These are phyloP conservation scores for Echinosophora koreensis DNA, from an alignment of 306 rosid species.

Conservation along the genomic window DNA sequence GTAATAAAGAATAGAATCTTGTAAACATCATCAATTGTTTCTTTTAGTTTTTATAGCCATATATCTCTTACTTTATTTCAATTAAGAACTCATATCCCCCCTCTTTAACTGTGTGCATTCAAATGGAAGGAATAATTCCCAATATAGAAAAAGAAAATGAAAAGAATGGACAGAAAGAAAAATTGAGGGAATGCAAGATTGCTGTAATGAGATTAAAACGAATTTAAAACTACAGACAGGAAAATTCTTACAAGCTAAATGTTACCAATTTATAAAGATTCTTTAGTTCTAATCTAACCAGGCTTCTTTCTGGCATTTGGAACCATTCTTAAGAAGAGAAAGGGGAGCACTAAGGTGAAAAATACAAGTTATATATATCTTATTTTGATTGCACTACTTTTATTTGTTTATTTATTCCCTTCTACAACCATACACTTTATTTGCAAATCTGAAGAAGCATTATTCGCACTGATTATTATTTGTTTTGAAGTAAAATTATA, in stretches of 20 bases:
- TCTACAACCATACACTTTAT: constrained; percentile 44
- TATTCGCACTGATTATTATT: constrained; percentile 32
- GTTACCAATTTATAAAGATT: constrained; percentile 17
- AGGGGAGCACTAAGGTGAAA: constrained; percentile 13
- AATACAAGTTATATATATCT: constrained; percentile 1
- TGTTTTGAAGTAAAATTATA: background rate
- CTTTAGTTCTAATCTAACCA: constrained; percentile 2
- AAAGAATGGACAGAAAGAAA: constrained; percentile 44
- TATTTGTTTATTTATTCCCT: constrained; percentile 23
- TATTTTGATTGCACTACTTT: constrained; percentile 25
- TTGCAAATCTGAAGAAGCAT: constrained; percentile 31
- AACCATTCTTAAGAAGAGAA: background rate
- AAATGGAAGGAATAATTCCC: constrained; percentile 51
- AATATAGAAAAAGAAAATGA: constrained; percentile 5
- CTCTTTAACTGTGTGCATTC: background rate
- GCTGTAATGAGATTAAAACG: constrained; percentile 10
- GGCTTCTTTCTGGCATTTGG: constrained; percentile 13
- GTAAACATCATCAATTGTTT: background rate
- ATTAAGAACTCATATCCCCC: too few species aligned
- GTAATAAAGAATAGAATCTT: constrained; percentile 27
- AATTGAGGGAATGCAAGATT: constrained; percentile 9
- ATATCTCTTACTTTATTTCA: constrained; percentile 36
- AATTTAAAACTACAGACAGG: background rate
- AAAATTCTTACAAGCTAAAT: background rate
- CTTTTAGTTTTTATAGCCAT: constrained; percentile 32